These are phyloP conservation scores for Mycosphaerelloides madeirae DNA, from an alignment of 2,329 filamentous ascomycete species.

Conservation along the genomic window DNA sequence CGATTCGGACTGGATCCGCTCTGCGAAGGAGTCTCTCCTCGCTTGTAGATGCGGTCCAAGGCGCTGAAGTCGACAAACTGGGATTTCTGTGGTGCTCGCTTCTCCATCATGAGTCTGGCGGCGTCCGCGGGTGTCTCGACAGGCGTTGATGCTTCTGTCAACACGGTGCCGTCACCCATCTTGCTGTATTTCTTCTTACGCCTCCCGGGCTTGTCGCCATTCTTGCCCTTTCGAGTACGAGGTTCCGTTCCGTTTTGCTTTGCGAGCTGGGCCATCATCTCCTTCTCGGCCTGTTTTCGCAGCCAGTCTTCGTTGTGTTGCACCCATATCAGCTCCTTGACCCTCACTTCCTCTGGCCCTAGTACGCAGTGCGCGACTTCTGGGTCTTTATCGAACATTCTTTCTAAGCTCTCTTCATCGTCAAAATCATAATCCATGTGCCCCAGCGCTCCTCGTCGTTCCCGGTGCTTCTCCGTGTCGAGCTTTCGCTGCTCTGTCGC, in stretches of 20 bases:
- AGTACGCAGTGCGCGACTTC: constrained; percentile 81
- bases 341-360: constrained; percentile 64
- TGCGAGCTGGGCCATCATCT: constrained; percentile 66
- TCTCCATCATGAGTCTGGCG: constrained; percentile 42
- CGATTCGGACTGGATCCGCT: constrained; percentile 14
- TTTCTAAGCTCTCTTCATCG: constrained; percentile 31
- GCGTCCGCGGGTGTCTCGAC: constrained; percentile 43
- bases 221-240: constrained; percentile 23
- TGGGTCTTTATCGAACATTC: constrained; percentile 83
- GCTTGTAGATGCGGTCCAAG: constrained; percentile 39
- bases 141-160: constrained; percentile 39
- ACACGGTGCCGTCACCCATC: constrained; percentile 40
- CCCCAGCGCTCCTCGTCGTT: constrained; percentile 45
- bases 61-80: constrained; percentile 45
- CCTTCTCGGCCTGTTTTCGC: constrained; percentile 77
- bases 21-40: constrained; percentile 13
- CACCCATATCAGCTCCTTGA: constrained; percentile 91
- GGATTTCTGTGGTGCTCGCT: constrained; percentile 39
- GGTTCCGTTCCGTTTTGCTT: constrained; percentile 43
- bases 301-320: constrained; percentile 94
- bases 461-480: constrained; percentile 46
- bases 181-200: constrained; percentile 45
- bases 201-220: constrained; percentile 36
- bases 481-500: constrained; percentile 27
- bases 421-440: constrained; percentile 60